Evolutionary conservation across 164 flowering plant species (phyloP).

Genomic region (Kalanchoe fedtschenkoi): DNA sequence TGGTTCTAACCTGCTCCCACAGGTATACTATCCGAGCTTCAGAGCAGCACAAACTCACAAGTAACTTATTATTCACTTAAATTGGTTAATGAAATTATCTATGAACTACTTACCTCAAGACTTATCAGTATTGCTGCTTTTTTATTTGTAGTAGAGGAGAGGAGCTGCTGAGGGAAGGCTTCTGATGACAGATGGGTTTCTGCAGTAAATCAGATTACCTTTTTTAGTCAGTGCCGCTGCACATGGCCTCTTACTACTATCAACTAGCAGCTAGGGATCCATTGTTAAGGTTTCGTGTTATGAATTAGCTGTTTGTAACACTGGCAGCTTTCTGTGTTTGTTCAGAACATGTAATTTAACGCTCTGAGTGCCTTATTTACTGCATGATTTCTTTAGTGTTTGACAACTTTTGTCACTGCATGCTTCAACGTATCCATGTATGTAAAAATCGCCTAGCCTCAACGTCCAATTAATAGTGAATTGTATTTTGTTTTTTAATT

Average conservation of each 20-base stretch:
- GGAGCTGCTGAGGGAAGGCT: neutral
- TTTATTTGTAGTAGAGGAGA: neutral
- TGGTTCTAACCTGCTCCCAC: slow-evolving; percentile 42
- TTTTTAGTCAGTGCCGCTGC: neutral
- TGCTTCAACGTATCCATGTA: too few species aligned
- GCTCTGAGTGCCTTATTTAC: too few species aligned
- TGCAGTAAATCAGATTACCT: neutral
- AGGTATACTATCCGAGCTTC: slow-evolving; percentile 27
- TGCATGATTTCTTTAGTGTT: too few species aligned
- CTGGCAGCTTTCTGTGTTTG: neutral
- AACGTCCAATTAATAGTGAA: too few species aligned
- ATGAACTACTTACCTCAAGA: neutral
- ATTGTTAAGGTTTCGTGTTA: too few species aligned
- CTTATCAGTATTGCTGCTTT: neutral
- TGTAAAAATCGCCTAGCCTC: too few species aligned
- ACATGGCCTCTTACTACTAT: neutral
- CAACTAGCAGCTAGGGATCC: too few species aligned
- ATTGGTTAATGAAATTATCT: neutral
- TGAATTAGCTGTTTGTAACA: too few species aligned
- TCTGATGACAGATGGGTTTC: neutral
- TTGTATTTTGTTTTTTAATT: too few species aligned
- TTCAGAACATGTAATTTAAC: neutral
- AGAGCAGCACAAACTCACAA: neutral
- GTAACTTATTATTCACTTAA: neutral
- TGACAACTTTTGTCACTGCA: too few species aligned